A percentile compares a stretch with the other conserved stretches of the same genome.
phyloP scores from a whole-genome alignment of 2,329 filamentous ascomycete species.

The Ciborinia camelliae region DNA sequence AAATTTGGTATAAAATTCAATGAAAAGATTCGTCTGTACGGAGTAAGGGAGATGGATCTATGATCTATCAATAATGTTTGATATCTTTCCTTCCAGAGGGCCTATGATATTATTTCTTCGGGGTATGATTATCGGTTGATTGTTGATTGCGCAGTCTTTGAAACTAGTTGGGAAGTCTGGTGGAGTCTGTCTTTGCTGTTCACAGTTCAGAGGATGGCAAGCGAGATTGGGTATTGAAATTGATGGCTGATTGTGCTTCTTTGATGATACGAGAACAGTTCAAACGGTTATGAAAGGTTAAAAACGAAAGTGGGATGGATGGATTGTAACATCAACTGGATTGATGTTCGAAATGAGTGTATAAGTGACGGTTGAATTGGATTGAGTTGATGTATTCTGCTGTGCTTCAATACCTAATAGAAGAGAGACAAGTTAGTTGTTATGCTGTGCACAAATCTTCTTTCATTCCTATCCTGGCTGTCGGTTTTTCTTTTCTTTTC shows the following conservation, averaged over 20 bases:
- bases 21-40: background rate
- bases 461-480: background rate
- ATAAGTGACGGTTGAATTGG: background rate
- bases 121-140: background rate
- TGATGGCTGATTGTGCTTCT: background rate
- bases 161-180: background rate
- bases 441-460: background rate
- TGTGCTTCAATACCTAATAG: slow-evolving; percentile 6
- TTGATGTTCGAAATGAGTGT: slow-evolving; percentile 12
- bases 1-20: background rate
- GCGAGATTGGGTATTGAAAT: background rate
- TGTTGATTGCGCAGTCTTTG: background rate
- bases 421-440: slow-evolving; percentile 14
- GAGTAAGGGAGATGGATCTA: background rate
- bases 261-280: slow-evolving; percentile 5
- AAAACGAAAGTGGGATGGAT: slow-evolving; percentile 8
- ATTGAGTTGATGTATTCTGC: background rate
- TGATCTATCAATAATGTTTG: background rate
- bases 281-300: background rate
- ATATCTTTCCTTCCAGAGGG: background rate
- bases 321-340: background rate
- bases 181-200: slow-evolving; percentile 7
- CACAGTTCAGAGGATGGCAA: background rate
- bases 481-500: background rate
- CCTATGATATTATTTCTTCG: background rate